phyloP scores from a whole-genome alignment of 495 filamentous ascomycete genomes.

The Aspergillus conjunctus region DNA sequence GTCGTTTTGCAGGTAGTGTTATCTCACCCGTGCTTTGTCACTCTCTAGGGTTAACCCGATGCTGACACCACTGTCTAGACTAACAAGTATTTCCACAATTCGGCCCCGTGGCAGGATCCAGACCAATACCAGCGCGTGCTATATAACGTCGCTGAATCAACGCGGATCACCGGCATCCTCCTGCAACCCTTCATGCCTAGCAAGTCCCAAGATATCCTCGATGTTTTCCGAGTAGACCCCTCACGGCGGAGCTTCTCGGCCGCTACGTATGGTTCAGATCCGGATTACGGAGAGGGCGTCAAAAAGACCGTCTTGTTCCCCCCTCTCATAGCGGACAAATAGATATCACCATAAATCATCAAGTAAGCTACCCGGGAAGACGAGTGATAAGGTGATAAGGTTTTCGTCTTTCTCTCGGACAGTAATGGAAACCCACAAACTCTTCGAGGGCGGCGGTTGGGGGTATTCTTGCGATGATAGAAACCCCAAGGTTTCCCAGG shows the following conservation, averaged over 20 bases:
- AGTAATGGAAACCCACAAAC: not conserved
- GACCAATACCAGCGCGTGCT: slow-evolving; percentile 55
- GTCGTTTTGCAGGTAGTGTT: slow-evolving; percentile 54
- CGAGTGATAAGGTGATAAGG: not conserved
- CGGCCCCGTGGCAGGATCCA: slow-evolving; percentile 59
- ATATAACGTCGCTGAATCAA: slow-evolving; percentile 72
- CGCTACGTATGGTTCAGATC: slow-evolving; percentile 62
- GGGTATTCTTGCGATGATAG: not conserved
- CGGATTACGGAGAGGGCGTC: slow-evolving; percentile 64
- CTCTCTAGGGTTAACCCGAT: not conserved
- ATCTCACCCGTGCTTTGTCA: slow-evolving; percentile 5
- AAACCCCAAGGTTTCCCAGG: not conserved
- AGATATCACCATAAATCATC: slow-evolving; percentile 25
- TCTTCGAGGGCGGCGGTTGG: not conserved
- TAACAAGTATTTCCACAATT: slow-evolving; percentile 66
- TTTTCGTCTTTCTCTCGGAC: not conserved
- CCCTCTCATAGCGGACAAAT: slow-evolving; percentile 52
- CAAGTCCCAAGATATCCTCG: slow-evolving; percentile 74
- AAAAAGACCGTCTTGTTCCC: slow-evolving; percentile 58
- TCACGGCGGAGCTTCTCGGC: slow-evolving; percentile 56
- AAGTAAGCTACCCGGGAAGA: slow-evolving; percentile 20
- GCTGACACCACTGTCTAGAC: slow-evolving; percentile 49
- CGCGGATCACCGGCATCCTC: slow-evolving; percentile 80
- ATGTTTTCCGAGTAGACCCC: slow-evolving; percentile 69
- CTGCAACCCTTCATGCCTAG: slow-evolving; percentile 88